Percentiles rank a stretch among this genome's conserved stretches.
Conservation (phyloP, 2,329 filamentous ascomycete genomes). For the Gnomoniopsis smithogilvyi region DNA sequence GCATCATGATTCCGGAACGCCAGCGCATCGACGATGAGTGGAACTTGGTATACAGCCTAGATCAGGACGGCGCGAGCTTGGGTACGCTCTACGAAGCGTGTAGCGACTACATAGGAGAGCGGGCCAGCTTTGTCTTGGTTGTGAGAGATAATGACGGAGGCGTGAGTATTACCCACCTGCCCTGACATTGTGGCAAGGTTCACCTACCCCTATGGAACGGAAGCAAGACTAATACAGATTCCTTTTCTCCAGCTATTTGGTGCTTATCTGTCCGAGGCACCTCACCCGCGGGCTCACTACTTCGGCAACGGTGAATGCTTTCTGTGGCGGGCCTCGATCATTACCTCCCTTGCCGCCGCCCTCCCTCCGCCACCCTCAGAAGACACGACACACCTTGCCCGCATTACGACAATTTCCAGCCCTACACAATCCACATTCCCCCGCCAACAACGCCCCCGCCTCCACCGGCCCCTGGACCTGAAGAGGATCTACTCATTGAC, state of each 20-base stretch:
- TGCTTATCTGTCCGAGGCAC: constrained; percentile 87
- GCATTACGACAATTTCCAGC: constrained; percentile 38
- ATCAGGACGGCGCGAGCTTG: constrained; percentile 86
- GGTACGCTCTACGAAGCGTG: constrained; percentile 82
- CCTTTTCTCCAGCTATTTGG: constrained; percentile 65
- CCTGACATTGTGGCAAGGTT: neutral
- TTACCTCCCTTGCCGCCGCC: constrained; percentile 62
- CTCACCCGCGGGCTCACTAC: constrained; percentile 77
- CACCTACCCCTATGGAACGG: neutral
- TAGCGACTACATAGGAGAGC: constrained; percentile 60
- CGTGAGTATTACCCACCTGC: constrained; percentile 45
- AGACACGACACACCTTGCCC: constrained; percentile 45
- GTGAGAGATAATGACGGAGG: constrained; percentile 74
- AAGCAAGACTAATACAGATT: neutral
- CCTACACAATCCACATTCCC: constrained; percentile 20
- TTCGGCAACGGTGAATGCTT: constrained; percentile 97
- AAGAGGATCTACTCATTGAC: constrained; percentile 15
- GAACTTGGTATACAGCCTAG: constrained; percentile 82
- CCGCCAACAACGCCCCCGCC: constrained; percentile 11
- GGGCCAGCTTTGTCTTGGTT: constrained; percentile 87
- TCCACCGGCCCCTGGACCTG: constrained; percentile 30
- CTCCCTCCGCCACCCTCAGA: constrained; percentile 67
- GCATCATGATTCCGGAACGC: constrained; percentile 80
- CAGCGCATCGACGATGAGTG: constrained; percentile 85
- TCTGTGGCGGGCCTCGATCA: constrained; percentile 73